Evolutionary conservation across 148 eudicot species (phyloP), one percentile per base, ranked within the genome.

Genomic region (Linanthus parryae): DNA sequence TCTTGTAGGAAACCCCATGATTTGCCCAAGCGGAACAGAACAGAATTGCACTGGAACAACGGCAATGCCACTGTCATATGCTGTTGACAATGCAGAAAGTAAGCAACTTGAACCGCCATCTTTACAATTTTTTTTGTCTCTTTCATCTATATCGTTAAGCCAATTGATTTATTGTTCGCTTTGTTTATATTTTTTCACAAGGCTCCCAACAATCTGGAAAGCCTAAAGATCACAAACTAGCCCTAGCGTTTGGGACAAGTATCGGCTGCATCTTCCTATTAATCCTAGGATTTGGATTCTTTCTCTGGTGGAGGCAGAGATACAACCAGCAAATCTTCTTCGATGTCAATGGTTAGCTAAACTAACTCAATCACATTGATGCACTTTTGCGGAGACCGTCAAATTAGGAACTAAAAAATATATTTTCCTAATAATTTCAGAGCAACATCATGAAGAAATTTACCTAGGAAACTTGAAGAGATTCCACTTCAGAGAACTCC

Each of bases 401-500:
- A n/a, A n/a, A n/a, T n/a, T n/a, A n/a, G n/a, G n/a, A n/a, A n/a
- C n/a, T n/a, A n/a, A 0, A 26, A 54, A 9, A 25, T 0, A 33
- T 3, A 5, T 1, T 0, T 35, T 34, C 45, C 24, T 30, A 19
- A 43, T 3, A 24, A 36, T 1, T 2, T 40, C 79, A 92, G 98
- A 92, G 42, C 75, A 66, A 52, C 74, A 71, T 65, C 69, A 68
- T 20, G 94, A 87, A 64, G 94, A 84, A 44, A 69, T 83, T 29
- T 79, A 69, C 29, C 78, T 92, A n/a, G 98, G 98, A 55, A 92
- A 92, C 62, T 70, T 92, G 63, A 84, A 73, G 74, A 83, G 87
- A 48, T 92, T 84, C 22, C 73, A 68, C 4, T 79, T 92, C 54
- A 74, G 84, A 59, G 96, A 87, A 34, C 96, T 92, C 51, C 98